These are phyloP conservation scores for Sporothrix luriei DNA, from an alignment of 2,329 filamentous ascomycete species.

Conservation along the genomic window DNA sequence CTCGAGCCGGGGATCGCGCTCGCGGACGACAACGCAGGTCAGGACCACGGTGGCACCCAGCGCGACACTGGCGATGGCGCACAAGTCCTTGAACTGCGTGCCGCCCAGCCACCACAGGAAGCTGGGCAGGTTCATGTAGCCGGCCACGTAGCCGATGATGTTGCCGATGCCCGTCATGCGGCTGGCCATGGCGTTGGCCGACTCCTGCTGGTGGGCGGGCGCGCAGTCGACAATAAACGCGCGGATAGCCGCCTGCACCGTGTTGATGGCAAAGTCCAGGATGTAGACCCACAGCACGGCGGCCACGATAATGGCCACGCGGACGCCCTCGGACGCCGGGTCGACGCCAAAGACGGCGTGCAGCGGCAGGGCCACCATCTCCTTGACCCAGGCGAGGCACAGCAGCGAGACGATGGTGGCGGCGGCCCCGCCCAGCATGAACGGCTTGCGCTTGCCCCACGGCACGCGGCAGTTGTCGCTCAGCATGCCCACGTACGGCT, in stretches of 20 bases:
- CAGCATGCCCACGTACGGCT: slow-evolving; percentile 79
- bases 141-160: slow-evolving; percentile 85
- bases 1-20: slow-evolving; percentile 78
- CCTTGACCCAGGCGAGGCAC: slow-evolving; percentile 72
- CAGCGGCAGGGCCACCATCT: slow-evolving; percentile 69
- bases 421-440: slow-evolving; percentile 71
- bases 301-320: slow-evolving; percentile 68
- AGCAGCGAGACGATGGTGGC: slow-evolving; percentile 70
- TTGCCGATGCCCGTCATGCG: slow-evolving; percentile 85
- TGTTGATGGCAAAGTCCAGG: slow-evolving; percentile 93
- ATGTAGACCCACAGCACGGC: slow-evolving; percentile 87
- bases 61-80: slow-evolving; percentile 76
- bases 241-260: slow-evolving; percentile 87
- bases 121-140: slow-evolving; percentile 76
- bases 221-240: slow-evolving; percentile 94
- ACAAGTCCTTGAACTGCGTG: slow-evolving; percentile 91
- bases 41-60: slow-evolving; percentile 70
- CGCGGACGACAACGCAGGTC: slow-evolving; percentile 69
- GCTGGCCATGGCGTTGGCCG: slow-evolving; percentile 92
- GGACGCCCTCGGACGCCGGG: slow-evolving; percentile 64
- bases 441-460: slow-evolving; percentile 80
- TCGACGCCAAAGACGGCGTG: slow-evolving; percentile 67
- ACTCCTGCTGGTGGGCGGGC: slow-evolving; percentile 89
- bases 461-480: slow-evolving; percentile 74
- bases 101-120: slow-evolving; percentile 78